phyloP scores from a whole-genome alignment of 495 filamentous ascomycete genomes.

The Penicillium arizonense region DNA sequence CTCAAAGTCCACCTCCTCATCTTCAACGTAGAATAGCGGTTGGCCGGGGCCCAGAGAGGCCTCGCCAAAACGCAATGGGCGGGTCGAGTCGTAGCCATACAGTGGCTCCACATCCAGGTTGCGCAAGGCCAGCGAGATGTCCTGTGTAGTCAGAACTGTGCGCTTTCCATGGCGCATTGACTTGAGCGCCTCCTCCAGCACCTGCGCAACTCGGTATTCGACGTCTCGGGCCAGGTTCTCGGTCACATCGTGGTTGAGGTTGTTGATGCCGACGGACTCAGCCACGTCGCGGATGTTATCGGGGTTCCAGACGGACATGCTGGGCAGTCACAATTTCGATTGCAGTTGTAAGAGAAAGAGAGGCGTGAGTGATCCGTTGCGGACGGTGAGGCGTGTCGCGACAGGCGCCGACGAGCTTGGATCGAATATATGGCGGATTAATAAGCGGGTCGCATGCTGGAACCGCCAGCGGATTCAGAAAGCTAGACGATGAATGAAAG shows the following conservation, averaged over 20 bases:
- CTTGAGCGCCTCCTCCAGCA: constrained; percentile 88
- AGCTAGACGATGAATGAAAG: background rate
- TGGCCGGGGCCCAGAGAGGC: constrained; percentile 92
- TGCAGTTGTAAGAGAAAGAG: constrained; percentile 11
- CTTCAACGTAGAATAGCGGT: constrained; percentile 94
- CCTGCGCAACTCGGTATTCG: constrained; percentile 88
- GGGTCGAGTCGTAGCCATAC: constrained; percentile 89
- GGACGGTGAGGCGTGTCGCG: background rate
- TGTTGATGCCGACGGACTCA: constrained; percentile 85
- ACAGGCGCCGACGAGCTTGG: background rate
- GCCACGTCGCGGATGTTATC: constrained; percentile 95
- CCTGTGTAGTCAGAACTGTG: constrained; percentile 78
- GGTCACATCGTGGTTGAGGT: constrained; percentile 75
- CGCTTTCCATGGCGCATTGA: constrained; percentile 89
- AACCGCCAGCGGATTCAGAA: constrained; percentile 5
- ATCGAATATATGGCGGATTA: background rate
- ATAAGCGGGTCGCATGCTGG: constrained; percentile 17
- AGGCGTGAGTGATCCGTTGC: constrained; percentile 2
- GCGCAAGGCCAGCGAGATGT: constrained; percentile 77
- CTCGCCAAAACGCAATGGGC: constrained; percentile 87
- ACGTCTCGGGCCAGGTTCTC: constrained; percentile 87
- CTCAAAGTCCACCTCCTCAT: constrained; percentile 98
- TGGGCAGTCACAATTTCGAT: constrained; percentile 3
- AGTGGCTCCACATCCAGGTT: constrained; percentile 91
- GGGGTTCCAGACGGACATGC: constrained; percentile 81